Evolutionary conservation across 2,329 filamentous ascomycete genomes (phyloP), one percentile per base, ranked within the genome.

Genomic region (Aspergillus melleus): DNA sequence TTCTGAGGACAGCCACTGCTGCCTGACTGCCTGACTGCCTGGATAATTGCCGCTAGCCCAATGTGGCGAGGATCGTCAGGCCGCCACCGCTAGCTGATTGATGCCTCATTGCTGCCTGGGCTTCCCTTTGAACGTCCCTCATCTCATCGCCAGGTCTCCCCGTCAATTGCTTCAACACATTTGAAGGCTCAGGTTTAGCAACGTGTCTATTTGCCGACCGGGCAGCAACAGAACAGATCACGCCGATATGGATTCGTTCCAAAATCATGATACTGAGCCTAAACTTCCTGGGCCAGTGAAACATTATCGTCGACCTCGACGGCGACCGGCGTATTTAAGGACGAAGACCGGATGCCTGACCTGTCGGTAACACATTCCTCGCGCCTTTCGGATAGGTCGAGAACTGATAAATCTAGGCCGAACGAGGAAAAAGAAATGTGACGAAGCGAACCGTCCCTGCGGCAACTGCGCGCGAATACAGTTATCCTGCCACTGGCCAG

Each of bases 301-400:
- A 16, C 20, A 29, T 8, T 67, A 67, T 51, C 63, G 66, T 50
- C 61, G 30, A 52, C 57, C 68, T 42, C 67, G 68, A 30, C 64
- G 69, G 19, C 59, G 64, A 19, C 66, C 69, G 9, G 68, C 68
- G 14, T 59, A 70, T 57, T 32, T 70, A 22, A 64, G 68, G 8
- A 71, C 69, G 4, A 71, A 70, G 54, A 69, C 65, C 8, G 69
- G 69, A 12, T 70, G 69, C 54, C 53, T 71, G 29, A 68, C 68
- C 10, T 70, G 69, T 68, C 44, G 53, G 64, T 55, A n/a, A 42
- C 30, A 44, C 12, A 32, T 14, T 36, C 10, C 44, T 53, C 8
- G 19, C 19, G 26, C 26, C 8, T 36, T 53, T 19, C 16, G 24
- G 16, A 30, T 52, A 22, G 19, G 10, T 54, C 57, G 32, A 56